Evolutionary conservation across 73 alveolate genomes (phyloP).

Genomic region (Diophrys appendiculata): DNA sequence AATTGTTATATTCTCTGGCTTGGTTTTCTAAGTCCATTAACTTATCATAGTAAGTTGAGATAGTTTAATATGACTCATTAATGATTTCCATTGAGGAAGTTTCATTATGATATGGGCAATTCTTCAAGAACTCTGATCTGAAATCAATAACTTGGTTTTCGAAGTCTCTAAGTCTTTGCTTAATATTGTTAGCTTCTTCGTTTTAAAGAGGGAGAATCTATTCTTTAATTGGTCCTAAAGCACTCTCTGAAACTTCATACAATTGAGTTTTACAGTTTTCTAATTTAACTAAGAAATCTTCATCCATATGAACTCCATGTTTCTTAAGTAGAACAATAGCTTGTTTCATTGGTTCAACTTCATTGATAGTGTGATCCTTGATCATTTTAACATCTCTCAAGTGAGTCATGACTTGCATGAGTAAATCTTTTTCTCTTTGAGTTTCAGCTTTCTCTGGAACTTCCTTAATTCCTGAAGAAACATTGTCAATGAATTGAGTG

Average conservation of each 20-base stretch:
- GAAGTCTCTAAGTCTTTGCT: constrained; percentile 84
- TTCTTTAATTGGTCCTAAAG: constrained; percentile 96
- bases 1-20: constrained; percentile 85
- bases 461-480: constrained; percentile 84
- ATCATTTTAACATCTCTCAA: constrained; percentile 92
- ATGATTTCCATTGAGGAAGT: constrained; percentile 77
- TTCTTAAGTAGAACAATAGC: constrained; percentile 76
- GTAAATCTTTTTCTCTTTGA: constrained; percentile 63
- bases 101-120: constrained; percentile 88
- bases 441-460: constrained; percentile 89
- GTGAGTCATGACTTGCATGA: constrained; percentile 93
- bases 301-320: constrained; percentile 83
- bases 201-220: constrained; percentile 95
- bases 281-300: constrained; percentile 60
- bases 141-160: constrained; percentile 83
- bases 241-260: constrained; percentile 94
- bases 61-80: constrained; percentile 84
- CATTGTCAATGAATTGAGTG: constrained; percentile 87
- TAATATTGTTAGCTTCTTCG: constrained; percentile 95
- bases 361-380: constrained; percentile 76
- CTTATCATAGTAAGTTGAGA: constrained; percentile 78
- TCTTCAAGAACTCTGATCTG: constrained; percentile 88
- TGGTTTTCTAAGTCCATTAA: constrained; percentile 86
- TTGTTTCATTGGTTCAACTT: constrained; percentile 82
- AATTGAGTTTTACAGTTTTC: constrained; percentile 86